Base-by-base conservation (phyloP, 2,329 filamentous ascomycete genomes). In the Lachnellula arida region DNA sequence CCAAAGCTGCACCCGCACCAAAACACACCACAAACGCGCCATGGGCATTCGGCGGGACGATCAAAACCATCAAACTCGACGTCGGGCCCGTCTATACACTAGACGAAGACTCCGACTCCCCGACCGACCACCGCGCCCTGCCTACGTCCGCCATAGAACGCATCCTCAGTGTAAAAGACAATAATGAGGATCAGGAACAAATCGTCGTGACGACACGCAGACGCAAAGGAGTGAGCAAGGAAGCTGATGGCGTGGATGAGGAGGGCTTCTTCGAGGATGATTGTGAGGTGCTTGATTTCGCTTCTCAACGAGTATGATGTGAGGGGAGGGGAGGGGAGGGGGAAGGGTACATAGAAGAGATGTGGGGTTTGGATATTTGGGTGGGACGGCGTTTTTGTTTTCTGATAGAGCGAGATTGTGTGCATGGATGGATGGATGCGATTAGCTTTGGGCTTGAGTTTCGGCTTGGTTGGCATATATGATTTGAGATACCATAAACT, bases 181-280 rank as follows among this genome's bases (percentile, higher is more conserved):
- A 75, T 46, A 72, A 78, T 56, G 79, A 76, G 42, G 76, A 79
- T 25, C 75, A 78, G 50, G 87, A 91, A 73, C 85, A 92, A 71
- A 87, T 94, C 58, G 87, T 95, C 44, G 86, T 93, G 17, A 95
- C 89, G 15, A 93, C 90, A 2, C 80, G 90, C 58, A 79, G 88
- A 51, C 82, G 89, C 57, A 82, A 82, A 65, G 82, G 80, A 42
- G 75, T 77, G 40, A 78, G 76, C 50, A 76, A 80, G 51, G 71
- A 76, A 32, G 69, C 72, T 40, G 61, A 57, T 19, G 71, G 69
- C 47, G 85, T 85, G 46, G 87, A 89, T 55, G 85, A 87, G 54
- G 82, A 83, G 53, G 88, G 87, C 2, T 95, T 96, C 72, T 96
- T 96, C 66, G 91, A 96, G 73, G 90, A 96, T 69, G 91, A 95